These are phyloP conservation scores for Imleria badia DNA, from an alignment of 768 basidiomycete genomes.

Conservation along the genomic window DNA sequence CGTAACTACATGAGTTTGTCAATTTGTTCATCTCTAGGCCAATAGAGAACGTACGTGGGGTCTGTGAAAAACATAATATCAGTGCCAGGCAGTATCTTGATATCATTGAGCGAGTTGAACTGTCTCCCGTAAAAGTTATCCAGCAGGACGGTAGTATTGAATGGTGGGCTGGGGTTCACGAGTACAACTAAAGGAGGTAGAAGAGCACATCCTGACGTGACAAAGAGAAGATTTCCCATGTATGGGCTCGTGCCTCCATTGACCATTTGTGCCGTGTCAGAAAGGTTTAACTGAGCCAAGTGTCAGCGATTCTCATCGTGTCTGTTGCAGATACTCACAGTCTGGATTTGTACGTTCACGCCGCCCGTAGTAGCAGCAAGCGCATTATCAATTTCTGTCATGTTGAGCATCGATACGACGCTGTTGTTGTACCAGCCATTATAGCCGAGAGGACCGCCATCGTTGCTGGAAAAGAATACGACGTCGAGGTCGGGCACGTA, in stretches of 20 bases:
- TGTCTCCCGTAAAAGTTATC: slow-evolving; percentile 82
- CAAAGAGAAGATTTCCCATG: slow-evolving; percentile 55
- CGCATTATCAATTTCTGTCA: slow-evolving; percentile 52
- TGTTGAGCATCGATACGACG: slow-evolving; percentile 57
- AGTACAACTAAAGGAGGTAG: slow-evolving; percentile 62
- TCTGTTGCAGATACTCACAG: slow-evolving; percentile 23
- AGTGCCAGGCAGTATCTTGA: slow-evolving; percentile 67
- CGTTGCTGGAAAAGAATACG: slow-evolving; percentile 72
- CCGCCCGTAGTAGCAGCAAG: slow-evolving; percentile 35
- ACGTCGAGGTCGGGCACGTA: slow-evolving; percentile 63
- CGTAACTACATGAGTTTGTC: too few species aligned
- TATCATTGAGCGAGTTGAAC: slow-evolving; percentile 82
- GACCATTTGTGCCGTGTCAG: slow-evolving; percentile 64
- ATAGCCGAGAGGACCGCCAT: slow-evolving; percentile 62
- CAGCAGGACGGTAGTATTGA: slow-evolving; percentile 67
- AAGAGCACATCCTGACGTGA: slow-evolving; percentile 64
- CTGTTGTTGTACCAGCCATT: slow-evolving; percentile 67
- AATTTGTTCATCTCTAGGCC: too few species aligned
- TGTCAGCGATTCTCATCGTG: background rate
- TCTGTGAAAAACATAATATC: slow-evolving; percentile 80
- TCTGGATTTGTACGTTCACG: slow-evolving; percentile 54
- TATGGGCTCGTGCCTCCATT: slow-evolving; percentile 68
- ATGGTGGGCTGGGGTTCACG: slow-evolving; percentile 62
- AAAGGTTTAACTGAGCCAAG: slow-evolving; percentile 53
- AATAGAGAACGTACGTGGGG: slow-evolving; percentile 44